Evolutionary conservation across 2,329 filamentous ascomycete genomes (phyloP), one percentile per base, ranked within the genome.

Genomic region (Phyllosticta citriasiana): DNA sequence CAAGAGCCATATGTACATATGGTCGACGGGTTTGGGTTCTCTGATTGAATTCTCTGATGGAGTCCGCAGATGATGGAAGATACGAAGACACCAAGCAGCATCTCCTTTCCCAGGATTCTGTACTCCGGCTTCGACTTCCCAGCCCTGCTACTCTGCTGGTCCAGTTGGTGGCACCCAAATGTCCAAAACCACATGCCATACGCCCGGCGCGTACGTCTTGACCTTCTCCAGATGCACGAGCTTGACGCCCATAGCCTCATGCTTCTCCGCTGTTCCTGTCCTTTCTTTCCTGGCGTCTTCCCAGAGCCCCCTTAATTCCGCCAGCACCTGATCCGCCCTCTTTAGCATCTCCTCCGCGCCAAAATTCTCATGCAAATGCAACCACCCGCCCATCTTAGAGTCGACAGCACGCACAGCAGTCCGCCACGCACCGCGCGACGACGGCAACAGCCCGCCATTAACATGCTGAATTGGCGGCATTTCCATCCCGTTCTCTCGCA

Each of bases 341-440:
- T 25, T 16, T 12, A 2, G 22, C 9, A 74, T 62, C 19, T 72
- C 69, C 1, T 56, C 55, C 14, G 67, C 67, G 19, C 79, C 77
- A 40, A 84, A 79, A 65, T 85, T 86, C 70, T 85, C 83, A 68
- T 86, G 84, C 52, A 82, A 76, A 72, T 86, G 83, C 8, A 82
- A 65, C 83, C 83, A 86, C 0, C 83, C 83, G 4, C 78, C 79
- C 40, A 68, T 59, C 40, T 67, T 60, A 1, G 63, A 50, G 66
- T 83, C 80, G 40, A 85, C 61, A 16, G 80, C 69, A 19, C 67
- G 62, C 40, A 80, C 77, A 2, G 83, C 82, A 52, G 72, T 74
- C 14, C 68, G 65, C 81, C 82, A 84, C 14, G 77, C 76, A 0
- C 65, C 68, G 25, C 67, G 69, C 12, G 82, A 84, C 4, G 76